phyloP scores from a whole-genome alignment of 768 basidiomycete genomes.

The Scleroderma bovista region DNA sequence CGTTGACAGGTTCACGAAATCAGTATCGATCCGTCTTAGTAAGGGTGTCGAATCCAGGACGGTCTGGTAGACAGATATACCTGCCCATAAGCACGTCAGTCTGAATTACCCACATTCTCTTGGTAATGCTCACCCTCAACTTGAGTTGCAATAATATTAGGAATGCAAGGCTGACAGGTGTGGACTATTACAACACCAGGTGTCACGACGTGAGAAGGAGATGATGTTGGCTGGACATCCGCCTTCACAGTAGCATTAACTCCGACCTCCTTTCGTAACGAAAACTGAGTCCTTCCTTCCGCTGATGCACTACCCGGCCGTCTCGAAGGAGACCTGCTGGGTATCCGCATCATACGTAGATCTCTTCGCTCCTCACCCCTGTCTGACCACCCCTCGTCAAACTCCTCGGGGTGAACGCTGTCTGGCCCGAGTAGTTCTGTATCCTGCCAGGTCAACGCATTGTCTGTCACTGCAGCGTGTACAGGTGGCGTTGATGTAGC shows the following conservation, averaged over 20 bases:
- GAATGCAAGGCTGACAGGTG: slow-evolving; percentile 58
- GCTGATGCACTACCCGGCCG: not conserved
- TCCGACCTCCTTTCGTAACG: slow-evolving; percentile 5
- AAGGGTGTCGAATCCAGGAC: slow-evolving; percentile 49
- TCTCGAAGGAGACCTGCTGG: not conserved
- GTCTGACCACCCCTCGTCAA: slow-evolving; percentile 34
- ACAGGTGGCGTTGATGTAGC: not conserved
- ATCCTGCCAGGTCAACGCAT: slow-evolving; percentile 36
- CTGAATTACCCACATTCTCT: not conserved
- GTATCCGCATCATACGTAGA: slow-evolving; percentile 5
- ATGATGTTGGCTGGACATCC: not conserved
- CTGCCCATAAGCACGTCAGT: slow-evolving; percentile 31
- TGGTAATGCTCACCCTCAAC: slow-evolving; percentile 52
- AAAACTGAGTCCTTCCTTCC: slow-evolving; percentile 3
- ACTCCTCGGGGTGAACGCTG: slow-evolving; percentile 37
- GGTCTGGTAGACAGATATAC: slow-evolving; percentile 72
- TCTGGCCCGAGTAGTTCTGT: slow-evolving; percentile 43
- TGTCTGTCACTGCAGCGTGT: slow-evolving; percentile 8
- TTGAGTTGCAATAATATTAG: slow-evolving; percentile 60
- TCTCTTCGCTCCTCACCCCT: slow-evolving; percentile 10
- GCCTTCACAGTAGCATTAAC: slow-evolving; percentile 1
- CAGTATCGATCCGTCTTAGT: slow-evolving; percentile 71
- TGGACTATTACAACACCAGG: slow-evolving; percentile 47
- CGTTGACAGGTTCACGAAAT: slow-evolving; percentile 65
- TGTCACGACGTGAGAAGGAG: slow-evolving; percentile 2